Conservation (phyloP, 73 alveolate genomes). For the Symbiodinium pilosum region DNA sequence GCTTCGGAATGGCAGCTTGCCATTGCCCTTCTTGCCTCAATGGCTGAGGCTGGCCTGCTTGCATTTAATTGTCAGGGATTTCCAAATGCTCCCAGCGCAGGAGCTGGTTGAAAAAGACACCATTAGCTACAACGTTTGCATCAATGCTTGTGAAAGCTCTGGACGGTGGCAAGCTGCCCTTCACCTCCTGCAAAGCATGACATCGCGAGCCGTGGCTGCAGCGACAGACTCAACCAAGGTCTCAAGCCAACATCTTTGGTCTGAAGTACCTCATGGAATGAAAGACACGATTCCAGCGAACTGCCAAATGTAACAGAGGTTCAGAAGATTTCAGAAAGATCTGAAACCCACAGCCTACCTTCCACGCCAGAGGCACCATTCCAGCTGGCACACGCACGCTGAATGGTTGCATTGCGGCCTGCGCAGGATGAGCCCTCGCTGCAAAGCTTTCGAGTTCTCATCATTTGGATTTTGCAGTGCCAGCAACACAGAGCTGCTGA, state of each 20-base stretch:
- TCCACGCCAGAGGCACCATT: not conserved
- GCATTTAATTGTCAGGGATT: not conserved
- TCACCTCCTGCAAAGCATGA: not conserved
- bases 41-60: not conserved
- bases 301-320: too few relatives aligned
- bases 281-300: too few relatives aligned
- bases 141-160: not conserved
- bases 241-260: too few relatives aligned
- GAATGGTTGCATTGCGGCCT: not conserved
- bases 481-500: too few relatives aligned
- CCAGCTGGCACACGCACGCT: not conserved
- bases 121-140: not conserved
- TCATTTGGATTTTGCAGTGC: too few relatives aligned
- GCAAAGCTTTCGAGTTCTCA: too few relatives aligned
- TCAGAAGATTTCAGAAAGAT: too few relatives aligned
- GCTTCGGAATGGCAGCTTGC: slow-evolving; percentile 10
- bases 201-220: too few relatives aligned
- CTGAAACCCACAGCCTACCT: too few relatives aligned
- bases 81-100: not conserved
- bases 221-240: too few relatives aligned
- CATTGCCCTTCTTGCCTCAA: not conserved
- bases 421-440: not conserved
- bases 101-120: not conserved
- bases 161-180: not conserved
- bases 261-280: too few relatives aligned